Base-by-base conservation (phyloP, 2,329 filamentous ascomycete species). In the Diaporthe batatas region DNA sequence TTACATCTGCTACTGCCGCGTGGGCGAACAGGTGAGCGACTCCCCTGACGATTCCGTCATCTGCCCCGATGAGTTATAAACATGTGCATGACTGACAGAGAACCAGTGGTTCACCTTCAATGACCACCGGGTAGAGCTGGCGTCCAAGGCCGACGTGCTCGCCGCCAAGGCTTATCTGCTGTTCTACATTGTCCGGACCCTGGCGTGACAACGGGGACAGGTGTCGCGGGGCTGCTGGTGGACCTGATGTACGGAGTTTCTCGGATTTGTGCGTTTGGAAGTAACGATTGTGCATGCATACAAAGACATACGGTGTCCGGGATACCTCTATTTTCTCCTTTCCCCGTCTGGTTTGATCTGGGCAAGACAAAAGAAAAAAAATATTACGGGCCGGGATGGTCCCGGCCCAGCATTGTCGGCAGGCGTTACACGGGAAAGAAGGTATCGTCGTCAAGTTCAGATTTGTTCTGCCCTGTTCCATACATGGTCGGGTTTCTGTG, bases 81-180 rank as follows among this genome's bases (percentile, higher is more conserved):
- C 49, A 23, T 11, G 36, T 34, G 21, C 12, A 18, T 21, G 23
- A 53, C 68, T 75, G 53, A 77, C 75, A 10, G 39, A 53, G 14
- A 80, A 74, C 21, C 76, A 97, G 88, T 98, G 96, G 96, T 97
- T 98, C 81, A 91, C 94, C 71, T 98, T 98, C 83, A 97, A 98
- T 79, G 96, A 98, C 80, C 95, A 96, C 81, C 95, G 94, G 80
- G 96, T 98, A 32, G 94, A 95, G 74, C 80, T 95, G 71, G 96
- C 94, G 2, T 91, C 90, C 59, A 92, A 96, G 79, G 93, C 93
- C 6, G 94, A 98, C 73, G 96, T 98, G 3, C 86, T 98, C 54
- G 89, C 89, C 39, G 94, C 94, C 18, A 92, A 98, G 81, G 95
- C 96, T 0, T 98, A 98, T 81, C 86, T 98, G 72, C 85, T 98